phyloP scores from a whole-genome alignment of 2,329 filamentous ascomycete genomes.

The Cordyceps tenuipes region DNA sequence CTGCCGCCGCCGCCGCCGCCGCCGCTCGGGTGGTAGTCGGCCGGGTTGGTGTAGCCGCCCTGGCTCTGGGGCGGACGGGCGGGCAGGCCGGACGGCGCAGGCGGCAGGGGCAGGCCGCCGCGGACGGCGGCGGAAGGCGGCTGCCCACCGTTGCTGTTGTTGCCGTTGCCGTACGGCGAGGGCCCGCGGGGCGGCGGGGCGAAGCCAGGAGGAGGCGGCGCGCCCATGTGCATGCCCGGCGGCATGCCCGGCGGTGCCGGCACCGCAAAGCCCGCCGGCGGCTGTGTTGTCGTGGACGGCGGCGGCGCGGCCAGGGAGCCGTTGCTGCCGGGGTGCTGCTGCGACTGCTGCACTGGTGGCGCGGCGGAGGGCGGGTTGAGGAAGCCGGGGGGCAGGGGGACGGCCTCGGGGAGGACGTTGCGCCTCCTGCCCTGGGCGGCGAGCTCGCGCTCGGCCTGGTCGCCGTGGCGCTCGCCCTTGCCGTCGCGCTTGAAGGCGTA shows the following conservation, averaged over 20 bases:
- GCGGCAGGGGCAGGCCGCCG: conserved; percentile 32
- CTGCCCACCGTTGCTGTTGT: conserved; percentile 15
- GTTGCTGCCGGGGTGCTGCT: conserved; percentile 12
- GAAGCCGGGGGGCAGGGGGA: conserved; percentile 67
- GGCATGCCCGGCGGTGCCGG: conserved; percentile 19
- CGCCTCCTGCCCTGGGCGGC: conserved; percentile 90
- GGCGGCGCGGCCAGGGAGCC: conserved; percentile 13
- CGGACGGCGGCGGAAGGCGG: conserved; percentile 19
- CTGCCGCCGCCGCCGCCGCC: conserved; percentile 26
- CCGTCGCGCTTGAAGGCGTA: conserved; percentile 99
- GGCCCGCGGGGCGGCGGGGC: conserved; percentile 29
- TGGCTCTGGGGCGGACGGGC: conserved; percentile 41
- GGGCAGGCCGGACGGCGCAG: conserved; percentile 42
- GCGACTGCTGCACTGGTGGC: conserved; percentile 13
- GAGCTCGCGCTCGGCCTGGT: conserved; percentile 84
- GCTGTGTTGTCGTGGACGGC: conserved; percentile 15
- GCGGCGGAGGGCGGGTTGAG: conserved; percentile 30
- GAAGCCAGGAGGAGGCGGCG: conserved; percentile 24
- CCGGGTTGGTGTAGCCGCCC: conserved; percentile 36
- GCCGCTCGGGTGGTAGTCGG: conserved; percentile 36
- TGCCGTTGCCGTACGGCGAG: conserved; percentile 29
- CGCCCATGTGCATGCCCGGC: conserved; percentile 13
- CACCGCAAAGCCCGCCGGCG: conserved; percentile 26
- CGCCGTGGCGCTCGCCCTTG: conserved; percentile 91
- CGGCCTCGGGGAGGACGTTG: conserved; percentile 76